Base-by-base conservation (phyloP, 352 stramenopile species). In the Phytophthora fragariaefolia region DNA sequence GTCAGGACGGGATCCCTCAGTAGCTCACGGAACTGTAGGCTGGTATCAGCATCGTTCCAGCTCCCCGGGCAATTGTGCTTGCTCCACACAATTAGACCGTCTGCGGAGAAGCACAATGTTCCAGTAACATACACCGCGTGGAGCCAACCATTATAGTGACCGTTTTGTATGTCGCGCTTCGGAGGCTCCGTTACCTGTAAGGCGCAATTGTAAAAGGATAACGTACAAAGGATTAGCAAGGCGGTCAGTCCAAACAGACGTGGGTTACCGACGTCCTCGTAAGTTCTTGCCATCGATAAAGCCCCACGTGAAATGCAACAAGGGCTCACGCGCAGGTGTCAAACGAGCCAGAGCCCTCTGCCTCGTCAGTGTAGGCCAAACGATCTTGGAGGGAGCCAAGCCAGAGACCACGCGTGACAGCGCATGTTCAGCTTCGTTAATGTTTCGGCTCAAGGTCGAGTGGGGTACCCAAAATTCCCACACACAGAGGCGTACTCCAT, bases 31-130 rank as follows among this genome's bases (percentile, higher is more conserved):
- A 65, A 49, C 2, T 54, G 23, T 1, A 49, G 42, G 5, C n/a
- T 51, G 10, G 36, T 65, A 47, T 65, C 60, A 0, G 12, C 42
- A 34, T 69, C 60, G 22, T 69, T 69, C 60, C 60, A 69, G 4
- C 23, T 50, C 15, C 60, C 60, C 1, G 30, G 34, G 30, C 54
- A 69, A 28, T 62, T 58, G 60, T 69, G 51, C 23, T 58, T 51
- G 3, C 17, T 12, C 60, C 50, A 69, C 0, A 69, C 43, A 24
- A 69, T 62, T 2, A 55, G 52, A 22, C 51, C 60, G 46, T 57
- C 50, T 24, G 55, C 50, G 12, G 17, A 38, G 49, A 62, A 69
- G 43, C 45, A 58, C 34, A 62, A 28, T 36, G 60, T 69, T 12
- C 28, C 60, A 9, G 51, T 69, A 0, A 69, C 34, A 30, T 56